phyloP scores from a whole-genome alignment of 495 filamentous ascomycete species.

The Penicillium argentinense region DNA sequence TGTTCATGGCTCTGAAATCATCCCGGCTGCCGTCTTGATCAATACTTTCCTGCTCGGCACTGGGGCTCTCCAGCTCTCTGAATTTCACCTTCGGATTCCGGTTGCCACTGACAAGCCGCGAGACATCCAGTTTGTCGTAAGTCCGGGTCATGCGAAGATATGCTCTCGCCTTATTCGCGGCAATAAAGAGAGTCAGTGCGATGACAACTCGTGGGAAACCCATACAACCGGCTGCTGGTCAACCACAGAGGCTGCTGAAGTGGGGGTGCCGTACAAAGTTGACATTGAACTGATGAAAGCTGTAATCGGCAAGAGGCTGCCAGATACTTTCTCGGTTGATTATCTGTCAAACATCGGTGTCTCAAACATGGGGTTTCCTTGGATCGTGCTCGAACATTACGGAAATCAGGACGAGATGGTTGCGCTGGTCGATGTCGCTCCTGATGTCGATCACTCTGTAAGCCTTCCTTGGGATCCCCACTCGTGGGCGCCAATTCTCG shows the following conservation, averaged over 20 bases:
- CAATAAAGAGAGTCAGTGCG: conserved; percentile 5
- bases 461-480: conserved; percentile 27
- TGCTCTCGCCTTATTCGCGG: not conserved
- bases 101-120: not conserved
- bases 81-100: conserved; percentile 1
- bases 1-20: conserved; percentile 38
- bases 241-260: no score
- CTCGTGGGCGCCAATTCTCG: conserved; percentile 47
- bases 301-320: conserved; percentile 1
- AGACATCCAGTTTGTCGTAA: not conserved
- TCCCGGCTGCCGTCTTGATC: conserved; percentile 39
- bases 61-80: no score
- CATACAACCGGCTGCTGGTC: no score
- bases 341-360: conserved; percentile 44
- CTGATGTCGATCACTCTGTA: not conserved
- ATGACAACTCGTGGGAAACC: conserved; percentile 31
- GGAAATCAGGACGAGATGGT: conserved; percentile 43
- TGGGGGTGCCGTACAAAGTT: no score
- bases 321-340: conserved; percentile 33
- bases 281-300: not conserved
- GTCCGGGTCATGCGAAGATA: not conserved
- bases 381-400: conserved; percentile 40
- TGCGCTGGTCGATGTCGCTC: conserved; percentile 35
- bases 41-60: conserved; percentile 44
- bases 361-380: conserved; percentile 45